Evolutionary conservation across 768 basidiomycete genomes (phyloP), one percentile per base, ranked within the genome.

Genomic region (Aureoboletus auriporus): DNA sequence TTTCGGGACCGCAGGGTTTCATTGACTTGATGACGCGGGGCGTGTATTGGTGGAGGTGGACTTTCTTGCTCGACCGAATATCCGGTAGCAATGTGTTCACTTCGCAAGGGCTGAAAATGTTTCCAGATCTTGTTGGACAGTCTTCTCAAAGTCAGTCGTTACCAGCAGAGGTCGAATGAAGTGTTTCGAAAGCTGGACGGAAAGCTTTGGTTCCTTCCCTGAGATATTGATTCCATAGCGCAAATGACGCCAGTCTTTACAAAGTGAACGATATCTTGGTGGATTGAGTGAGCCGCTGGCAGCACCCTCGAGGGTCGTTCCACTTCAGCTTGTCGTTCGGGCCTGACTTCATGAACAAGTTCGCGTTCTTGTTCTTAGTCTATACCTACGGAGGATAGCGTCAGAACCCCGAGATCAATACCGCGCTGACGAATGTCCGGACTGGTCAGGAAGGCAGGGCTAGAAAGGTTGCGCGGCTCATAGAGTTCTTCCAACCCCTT

Each of bases 1-100:
- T 1, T 26, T 16, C 1, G 66, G 50, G 3, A 64, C 44, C 5
- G 49, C 2, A 6, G 67, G 64, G 20, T 23, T 23, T 23, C 20
- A 23, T 23, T 23, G 20, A 23, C 20, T 23, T 50, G 3, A 56
- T 64, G 33, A 68, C 66, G 1, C 70, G 60, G 8, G 75, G 71
- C 1, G 73, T 55, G 53, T 77, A 77, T 2, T 67, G 20, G 41
- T 77, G 76, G 6, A 77, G 65, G 42, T 65, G 61, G 2, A 74
- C 69, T 6, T 44, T n/a, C 4, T 54, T 51, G 55, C 62, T 65
- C 40, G 40, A 33, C 11, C 65, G 63, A 47, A 78, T 72, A 0
- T 37, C 17, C 52, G 72, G 62, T 3, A 77, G 54, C 12, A 75
- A 60, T 8, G 37, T 36, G 38, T 75, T 63, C n/a, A 59, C 73